Conservation (phyloP, 2,329 filamentous ascomycete species). For the Ceratocystis smalleyi region DNA sequence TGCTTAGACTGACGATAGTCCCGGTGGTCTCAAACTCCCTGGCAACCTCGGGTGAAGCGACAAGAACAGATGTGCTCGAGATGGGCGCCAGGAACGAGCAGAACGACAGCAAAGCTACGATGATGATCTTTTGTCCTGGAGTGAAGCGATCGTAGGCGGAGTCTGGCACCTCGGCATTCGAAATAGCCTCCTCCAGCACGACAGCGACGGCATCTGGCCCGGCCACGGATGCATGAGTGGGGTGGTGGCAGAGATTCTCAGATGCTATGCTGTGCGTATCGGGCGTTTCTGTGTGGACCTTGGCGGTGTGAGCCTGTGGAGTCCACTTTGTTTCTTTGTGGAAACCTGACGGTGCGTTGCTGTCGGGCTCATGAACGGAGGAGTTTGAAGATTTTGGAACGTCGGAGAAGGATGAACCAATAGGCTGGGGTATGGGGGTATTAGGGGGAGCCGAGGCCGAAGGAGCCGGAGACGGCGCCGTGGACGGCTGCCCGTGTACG, state of each 20-base stretch:
- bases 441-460: neutral
- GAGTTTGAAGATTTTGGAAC: constrained; percentile 7
- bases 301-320: neutral
- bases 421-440: neutral
- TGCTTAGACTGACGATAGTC: constrained; percentile 55
- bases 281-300: neutral
- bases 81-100: constrained; percentile 64
- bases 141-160: constrained; percentile 51
- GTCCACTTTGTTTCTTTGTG: neutral
- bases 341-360: neutral
- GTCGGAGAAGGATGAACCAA: neutral
- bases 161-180: constrained; percentile 29
- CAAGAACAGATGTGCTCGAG: constrained; percentile 56
- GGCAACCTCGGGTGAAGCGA: constrained; percentile 61
- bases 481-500: neutral
- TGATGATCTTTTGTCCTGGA: constrained; percentile 44
- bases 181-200: constrained; percentile 11
- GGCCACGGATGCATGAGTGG: constrained; percentile 14
- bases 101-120: constrained; percentile 55
- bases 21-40: constrained; percentile 47
- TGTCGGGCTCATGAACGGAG: constrained; percentile 2
- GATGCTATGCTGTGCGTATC: constrained; percentile 6
- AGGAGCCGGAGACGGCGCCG: neutral
- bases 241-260: constrained; percentile 8
- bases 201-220: constrained; percentile 14